These are phyloP conservation scores for Pythium biforme DNA, from an alignment of 352 stramenopile genomes.

Conservation along the genomic window DNA sequence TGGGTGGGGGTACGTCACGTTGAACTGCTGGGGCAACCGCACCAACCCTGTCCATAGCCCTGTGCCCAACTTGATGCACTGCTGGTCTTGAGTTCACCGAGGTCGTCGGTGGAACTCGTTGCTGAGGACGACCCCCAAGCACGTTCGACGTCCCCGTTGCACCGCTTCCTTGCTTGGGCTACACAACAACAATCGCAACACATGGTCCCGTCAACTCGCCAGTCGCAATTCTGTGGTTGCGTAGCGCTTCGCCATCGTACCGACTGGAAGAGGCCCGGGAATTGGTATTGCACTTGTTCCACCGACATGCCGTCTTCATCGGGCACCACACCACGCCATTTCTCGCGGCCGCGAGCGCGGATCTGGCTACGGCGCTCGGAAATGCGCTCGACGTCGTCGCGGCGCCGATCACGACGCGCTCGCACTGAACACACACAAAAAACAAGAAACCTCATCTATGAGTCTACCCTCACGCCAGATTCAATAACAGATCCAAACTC, in stretches of 20 bases:
- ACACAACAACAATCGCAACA: not conserved
- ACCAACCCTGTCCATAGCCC: not conserved
- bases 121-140: not conserved
- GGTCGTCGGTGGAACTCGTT: not conserved
- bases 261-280: conserved; percentile 45
- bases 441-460: not conserved
- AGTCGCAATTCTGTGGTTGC: not conserved
- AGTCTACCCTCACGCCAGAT: not conserved
- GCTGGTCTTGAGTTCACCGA: too few species aligned
- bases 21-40: not conserved
- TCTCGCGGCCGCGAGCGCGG: conserved; percentile 35
- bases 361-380: conserved; percentile 39
- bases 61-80: not conserved
- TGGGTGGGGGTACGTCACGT: not conserved
- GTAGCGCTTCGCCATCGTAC: conserved; percentile 16
- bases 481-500: conserved; percentile 1
- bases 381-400: conserved; percentile 18
- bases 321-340: conserved; percentile 27
- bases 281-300: conserved; percentile 36
- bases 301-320: conserved; percentile 31
- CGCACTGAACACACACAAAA: conserved; percentile 25
- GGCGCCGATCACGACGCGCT: conserved; percentile 24
- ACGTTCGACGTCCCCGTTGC: not conserved
- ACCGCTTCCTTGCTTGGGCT: not conserved
- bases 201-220: not conserved